Percentiles rank a stretch among this genome's conserved stretches.
These are phyloP conservation scores for Pezicula carpinea DNA, from an alignment of 2,329 filamentous ascomycete species.

Conservation along the genomic window DNA sequence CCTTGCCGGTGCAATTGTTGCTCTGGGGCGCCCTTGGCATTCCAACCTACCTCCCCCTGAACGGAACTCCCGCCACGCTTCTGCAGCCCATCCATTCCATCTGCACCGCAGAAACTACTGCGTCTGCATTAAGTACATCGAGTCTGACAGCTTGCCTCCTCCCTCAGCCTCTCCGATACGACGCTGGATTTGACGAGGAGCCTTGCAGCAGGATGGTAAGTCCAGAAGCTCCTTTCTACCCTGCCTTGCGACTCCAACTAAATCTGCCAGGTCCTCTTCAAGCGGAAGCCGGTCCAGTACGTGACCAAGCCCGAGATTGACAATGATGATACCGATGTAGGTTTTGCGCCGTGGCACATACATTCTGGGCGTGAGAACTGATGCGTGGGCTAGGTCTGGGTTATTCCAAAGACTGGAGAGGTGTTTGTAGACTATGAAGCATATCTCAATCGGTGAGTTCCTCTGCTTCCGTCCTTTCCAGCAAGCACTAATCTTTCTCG, in stretches of 20 bases:
- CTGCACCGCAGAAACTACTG: slow-evolving; percentile 5
- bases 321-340: slow-evolving; percentile 79
- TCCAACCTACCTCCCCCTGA: slow-evolving; percentile 1
- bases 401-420: slow-evolving; percentile 85
- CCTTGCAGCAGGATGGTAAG: slow-evolving; percentile 23
- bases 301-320: slow-evolving; percentile 66
- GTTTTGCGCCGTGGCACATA: slow-evolving; percentile 24
- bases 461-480: slow-evolving; percentile 2
- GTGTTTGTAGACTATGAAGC: slow-evolving; percentile 85
- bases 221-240: not conserved
- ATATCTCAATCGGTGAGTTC: slow-evolving; percentile 72
- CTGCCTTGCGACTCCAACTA: slow-evolving; percentile 3
- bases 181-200: slow-evolving; percentile 9
- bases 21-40: slow-evolving; percentile 10
- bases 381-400: slow-evolving; percentile 68
- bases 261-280: slow-evolving; percentile 74
- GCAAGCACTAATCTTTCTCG: slow-evolving; percentile 26
- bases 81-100: not conserved
- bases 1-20: slow-evolving; percentile 10
- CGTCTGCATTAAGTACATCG: slow-evolving; percentile 11
- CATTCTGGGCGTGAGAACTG: slow-evolving; percentile 10
- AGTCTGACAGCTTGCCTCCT: slow-evolving; percentile 16
- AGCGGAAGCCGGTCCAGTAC: slow-evolving; percentile 89
- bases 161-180: slow-evolving; percentile 16
- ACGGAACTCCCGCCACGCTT: slow-evolving; percentile 1